These are phyloP conservation scores for Protostelium mycophagum DNA, from an alignment of 78 protist species.

Conservation along the genomic window DNA sequence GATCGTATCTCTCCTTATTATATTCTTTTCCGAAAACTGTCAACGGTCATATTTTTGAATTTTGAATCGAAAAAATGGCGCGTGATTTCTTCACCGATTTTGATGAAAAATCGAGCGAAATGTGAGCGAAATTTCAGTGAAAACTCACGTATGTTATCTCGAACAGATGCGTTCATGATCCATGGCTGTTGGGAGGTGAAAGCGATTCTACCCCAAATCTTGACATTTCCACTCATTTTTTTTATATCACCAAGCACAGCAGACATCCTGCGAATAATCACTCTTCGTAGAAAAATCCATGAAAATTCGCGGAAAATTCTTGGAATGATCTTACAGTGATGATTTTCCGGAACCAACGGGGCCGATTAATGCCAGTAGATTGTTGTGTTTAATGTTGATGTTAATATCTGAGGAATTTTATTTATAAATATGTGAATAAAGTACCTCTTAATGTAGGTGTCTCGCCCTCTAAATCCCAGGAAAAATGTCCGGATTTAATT, in stretches of 20 bases:
- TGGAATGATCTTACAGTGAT: slow-evolving; percentile 45
- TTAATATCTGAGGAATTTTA: background rate
- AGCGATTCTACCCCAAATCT: background rate
- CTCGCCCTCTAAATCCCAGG: background rate
- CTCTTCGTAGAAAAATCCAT: background rate
- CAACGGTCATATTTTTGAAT: slow-evolving; percentile 5
- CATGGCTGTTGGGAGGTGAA: slow-evolving; percentile 84
- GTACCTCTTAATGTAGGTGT: background rate
- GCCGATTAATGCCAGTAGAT: slow-evolving; percentile 66
- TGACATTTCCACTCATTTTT: slow-evolving; percentile 8
- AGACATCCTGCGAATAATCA: background rate
- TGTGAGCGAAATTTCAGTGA: background rate
- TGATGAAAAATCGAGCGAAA: background rate
- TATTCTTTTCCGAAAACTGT: slow-evolving; percentile 18
- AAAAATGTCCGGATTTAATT: background rate
- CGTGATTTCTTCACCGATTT: no score
- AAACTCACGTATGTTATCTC: slow-evolving; percentile 77
- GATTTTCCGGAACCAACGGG: slow-evolving; percentile 87
- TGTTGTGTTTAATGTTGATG: background rate
- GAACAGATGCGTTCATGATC: slow-evolving; percentile 79
- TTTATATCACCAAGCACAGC: slow-evolving; percentile 44
- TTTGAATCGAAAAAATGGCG: no score
- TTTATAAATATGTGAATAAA: background rate
- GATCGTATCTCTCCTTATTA: slow-evolving; percentile 11
- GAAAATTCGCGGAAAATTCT: no score